A percentile compares a stretch with the other conserved stretches of the same genome.
Evolutionary conservation across 441 rosid species (phyloP).

Genomic region (Biscutella laevigata): DNA sequence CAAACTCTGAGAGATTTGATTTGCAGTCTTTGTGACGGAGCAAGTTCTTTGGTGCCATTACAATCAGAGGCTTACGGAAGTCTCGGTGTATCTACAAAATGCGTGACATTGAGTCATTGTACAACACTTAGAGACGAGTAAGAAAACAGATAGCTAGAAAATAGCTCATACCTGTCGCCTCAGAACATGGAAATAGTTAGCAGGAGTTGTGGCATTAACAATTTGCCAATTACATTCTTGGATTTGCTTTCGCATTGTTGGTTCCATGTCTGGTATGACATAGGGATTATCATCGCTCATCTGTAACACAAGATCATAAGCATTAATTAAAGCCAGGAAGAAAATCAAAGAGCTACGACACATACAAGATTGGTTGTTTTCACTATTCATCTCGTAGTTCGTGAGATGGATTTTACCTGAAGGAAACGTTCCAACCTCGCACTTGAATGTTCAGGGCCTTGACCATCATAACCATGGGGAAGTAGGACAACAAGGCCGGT

Average conservation of each 20-base stretch:
- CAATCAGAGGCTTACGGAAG: constrained; percentile 88
- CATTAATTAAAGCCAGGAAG: background rate
- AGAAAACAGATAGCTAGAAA: background rate
- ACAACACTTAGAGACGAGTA: background rate
- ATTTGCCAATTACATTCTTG: constrained; percentile 98
- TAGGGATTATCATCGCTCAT: constrained; percentile 95
- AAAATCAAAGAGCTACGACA: background rate
- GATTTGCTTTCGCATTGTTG: constrained; percentile 81
- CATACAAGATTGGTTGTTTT: background rate
- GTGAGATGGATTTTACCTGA: constrained; percentile 45
- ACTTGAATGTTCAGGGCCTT: constrained; percentile 99
- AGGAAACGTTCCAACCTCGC: constrained; percentile 91
- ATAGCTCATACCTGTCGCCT: constrained; percentile 65
- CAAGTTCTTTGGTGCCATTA: constrained; percentile 90
- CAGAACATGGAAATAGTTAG: constrained; percentile 94
- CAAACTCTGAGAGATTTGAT: constrained; percentile 93
- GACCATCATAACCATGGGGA: constrained; percentile 98
- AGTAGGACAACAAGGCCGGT: constrained; percentile 88
- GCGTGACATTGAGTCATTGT: constrained; percentile 2
- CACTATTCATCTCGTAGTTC: background rate
- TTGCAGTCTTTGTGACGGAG: constrained; percentile 96
- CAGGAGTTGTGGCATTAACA: constrained; percentile 96
- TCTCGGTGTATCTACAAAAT: constrained; percentile 67
- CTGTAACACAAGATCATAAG: constrained; percentile 32
- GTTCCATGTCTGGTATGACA: constrained; percentile 91